Evolutionary conservation across 2,329 filamentous ascomycete species (phyloP).

Genomic region (Stagonosporopsis vannaccii): DNA sequence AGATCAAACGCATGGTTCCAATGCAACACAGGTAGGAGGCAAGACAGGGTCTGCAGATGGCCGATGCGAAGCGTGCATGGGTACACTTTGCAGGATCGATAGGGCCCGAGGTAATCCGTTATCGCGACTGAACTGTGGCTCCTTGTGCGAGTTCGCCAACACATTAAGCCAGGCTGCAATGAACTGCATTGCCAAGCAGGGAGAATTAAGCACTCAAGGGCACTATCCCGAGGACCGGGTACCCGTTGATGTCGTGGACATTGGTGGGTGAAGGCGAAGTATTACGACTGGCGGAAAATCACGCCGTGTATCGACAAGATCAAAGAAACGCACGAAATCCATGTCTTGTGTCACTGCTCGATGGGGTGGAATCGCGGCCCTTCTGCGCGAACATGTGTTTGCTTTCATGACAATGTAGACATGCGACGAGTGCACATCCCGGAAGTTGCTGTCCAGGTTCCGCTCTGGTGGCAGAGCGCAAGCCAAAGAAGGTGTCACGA

Average conservation of each 20-base stretch:
- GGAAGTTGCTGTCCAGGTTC: slow-evolving; percentile 1
- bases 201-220: slow-evolving; percentile 6
- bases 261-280: background rate
- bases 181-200: slow-evolving; percentile 6
- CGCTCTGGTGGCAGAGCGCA: slow-evolving; percentile 24
- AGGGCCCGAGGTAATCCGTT: slow-evolving; percentile 20
- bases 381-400: slow-evolving; percentile 13
- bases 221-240: slow-evolving; percentile 14
- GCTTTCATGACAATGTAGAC: background rate
- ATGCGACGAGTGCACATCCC: background rate
- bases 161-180: slow-evolving; percentile 5
- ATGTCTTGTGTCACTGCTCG: slow-evolving; percentile 2
- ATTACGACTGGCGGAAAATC: slow-evolving; percentile 7
- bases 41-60: background rate
- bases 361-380: background rate
- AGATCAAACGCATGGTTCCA: background rate
- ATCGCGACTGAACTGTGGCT: slow-evolving; percentile 10
- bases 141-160: slow-evolving; percentile 1
- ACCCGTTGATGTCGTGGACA: slow-evolving; percentile 8
- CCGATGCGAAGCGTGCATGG: slow-evolving; percentile 1
- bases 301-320: background rate
- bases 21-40: background rate
- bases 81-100: background rate
- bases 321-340: slow-evolving; percentile 4
- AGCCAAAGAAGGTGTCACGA: slow-evolving; percentile 31